Base-by-base conservation (phyloP, 257 asterid genomes). In the Thymus quinquecostatus region DNA sequence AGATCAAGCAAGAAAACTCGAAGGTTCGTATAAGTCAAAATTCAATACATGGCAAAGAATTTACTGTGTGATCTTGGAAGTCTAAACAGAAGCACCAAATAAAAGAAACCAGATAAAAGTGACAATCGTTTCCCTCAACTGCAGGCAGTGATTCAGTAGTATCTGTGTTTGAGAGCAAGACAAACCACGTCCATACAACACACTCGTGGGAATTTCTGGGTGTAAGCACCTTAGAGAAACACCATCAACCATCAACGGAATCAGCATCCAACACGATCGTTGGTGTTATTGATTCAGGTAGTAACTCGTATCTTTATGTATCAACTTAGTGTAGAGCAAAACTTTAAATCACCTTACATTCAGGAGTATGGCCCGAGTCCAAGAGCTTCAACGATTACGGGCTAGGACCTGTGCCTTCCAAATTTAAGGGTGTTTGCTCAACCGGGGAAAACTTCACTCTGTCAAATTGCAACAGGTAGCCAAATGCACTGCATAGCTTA, bases 311-410 rank as follows among this genome's bases (percentile, higher is more conserved):
- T 41, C 45, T 34, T 10, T 40, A 64, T 8, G 29, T 27, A 7
- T 58, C 38, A 51, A 62, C 60, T 2, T 50, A 80, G 63, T 36
- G 11, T 51, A 50, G 57, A 30, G 45, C 38, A 59, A 54, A 45
- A 55, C 13, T 5, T 53, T 45, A 12, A 69, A 64, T 61, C 27
- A 55, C 49, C 68, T 74, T 30, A 57, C 68, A 10, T 74, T 28
- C 80, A 80, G 94, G 91, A 60, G 82, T 84, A 66, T 86, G 87
- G 89, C 92, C 92, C 0, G 92, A 86, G 51, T 82, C 86, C 10
- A 72, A 76, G 72, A 86, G 89, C 76, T 87, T 83, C 79, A 71
- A 68, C 51, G 85, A 85, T 58, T 60, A 29, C 33, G 89, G 89
- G 50, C 59, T 85, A 47, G 83, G 87, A 38, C 85, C 85, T 1